Percentiles rank a stretch among this genome's conserved stretches.
Evolutionary conservation across 306 rosid genomes (phyloP).

Genomic region (Hippophae tibetana): DNA sequence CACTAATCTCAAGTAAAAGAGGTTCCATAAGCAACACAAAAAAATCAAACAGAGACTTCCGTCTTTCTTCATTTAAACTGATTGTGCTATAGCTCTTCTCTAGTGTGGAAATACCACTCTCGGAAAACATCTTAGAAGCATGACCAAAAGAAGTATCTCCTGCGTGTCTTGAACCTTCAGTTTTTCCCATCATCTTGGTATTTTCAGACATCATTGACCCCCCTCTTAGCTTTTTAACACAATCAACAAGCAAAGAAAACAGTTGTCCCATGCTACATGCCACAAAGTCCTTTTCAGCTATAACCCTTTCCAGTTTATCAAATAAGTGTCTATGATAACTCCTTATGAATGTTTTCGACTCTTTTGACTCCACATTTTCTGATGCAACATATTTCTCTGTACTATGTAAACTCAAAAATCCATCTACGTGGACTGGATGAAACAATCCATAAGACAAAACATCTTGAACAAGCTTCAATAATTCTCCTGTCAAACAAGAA

Average conservation of each 20-base stretch:
- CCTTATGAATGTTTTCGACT: conserved; percentile 36
- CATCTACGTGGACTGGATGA: conserved; percentile 64
- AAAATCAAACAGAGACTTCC: conserved; percentile 54
- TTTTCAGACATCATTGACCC: conserved; percentile 27
- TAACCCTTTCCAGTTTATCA: conserved; percentile 42
- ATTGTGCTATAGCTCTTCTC: conserved; percentile 26
- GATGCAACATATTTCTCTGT: conserved; percentile 41
- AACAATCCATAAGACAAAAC: conserved; percentile 67
- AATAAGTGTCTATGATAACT: conserved; percentile 86
- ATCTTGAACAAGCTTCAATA: conserved; percentile 53
- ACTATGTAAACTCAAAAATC: conserved; percentile 58
- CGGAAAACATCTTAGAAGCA: conserved; percentile 13
- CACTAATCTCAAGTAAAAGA: conserved; percentile 40
- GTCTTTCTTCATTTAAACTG: conserved; percentile 39
- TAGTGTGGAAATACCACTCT: conserved; percentile 8
- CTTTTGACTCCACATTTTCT: conserved; percentile 30
- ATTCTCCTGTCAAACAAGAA: conserved; percentile 32
- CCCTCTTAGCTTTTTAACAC: conserved; percentile 47
- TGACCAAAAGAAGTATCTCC: conserved; percentile 19
- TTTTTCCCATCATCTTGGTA: conserved; percentile 26
- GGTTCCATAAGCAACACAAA: conserved; percentile 75
- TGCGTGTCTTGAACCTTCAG: conserved; percentile 19
- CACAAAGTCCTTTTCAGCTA: conserved; percentile 40
- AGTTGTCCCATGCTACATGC: conserved; percentile 56
- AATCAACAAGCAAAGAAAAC: conserved; percentile 43